Evolutionary conservation across 768 basidiomycete species (phyloP).

Genomic region (Psilocybe azurescens): DNA sequence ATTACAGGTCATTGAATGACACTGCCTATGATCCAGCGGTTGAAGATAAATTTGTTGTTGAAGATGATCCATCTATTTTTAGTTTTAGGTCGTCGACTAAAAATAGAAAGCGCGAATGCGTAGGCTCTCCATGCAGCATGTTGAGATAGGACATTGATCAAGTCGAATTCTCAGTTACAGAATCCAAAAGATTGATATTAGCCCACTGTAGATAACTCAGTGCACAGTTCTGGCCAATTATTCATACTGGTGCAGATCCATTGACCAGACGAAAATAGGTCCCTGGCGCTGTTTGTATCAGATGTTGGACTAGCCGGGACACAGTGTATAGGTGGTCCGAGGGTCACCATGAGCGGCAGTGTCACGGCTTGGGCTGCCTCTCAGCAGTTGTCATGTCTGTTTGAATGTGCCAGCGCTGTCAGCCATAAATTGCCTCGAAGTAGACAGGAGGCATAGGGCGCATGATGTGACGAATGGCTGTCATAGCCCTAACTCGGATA

Average conservation of each 20-base stretch:
- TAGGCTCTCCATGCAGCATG: too few relatives aligned
- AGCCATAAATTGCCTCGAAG: constrained; percentile 3
- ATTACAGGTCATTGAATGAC: constrained; percentile 7
- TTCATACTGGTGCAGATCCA: too few relatives aligned
- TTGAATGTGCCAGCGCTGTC: constrained; percentile 3
- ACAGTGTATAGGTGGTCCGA: too few relatives aligned
- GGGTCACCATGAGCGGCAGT: constrained; percentile 6
- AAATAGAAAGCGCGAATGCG: background rate
- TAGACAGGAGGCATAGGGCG: constrained; percentile 9
- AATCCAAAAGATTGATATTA: too few relatives aligned
- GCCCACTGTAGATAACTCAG: too few relatives aligned
- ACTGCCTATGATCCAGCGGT: constrained; percentile 8
- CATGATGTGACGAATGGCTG: constrained; percentile 2
- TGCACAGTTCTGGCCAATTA: too few relatives aligned
- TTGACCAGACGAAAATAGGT: background rate
- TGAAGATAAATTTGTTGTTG: background rate
- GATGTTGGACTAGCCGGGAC: background rate
- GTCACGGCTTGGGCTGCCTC: constrained; percentile 2
- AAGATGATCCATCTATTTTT: background rate
- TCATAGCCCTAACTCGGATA: too few relatives aligned
- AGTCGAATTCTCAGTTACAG: too few relatives aligned
- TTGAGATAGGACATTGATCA: too few relatives aligned
- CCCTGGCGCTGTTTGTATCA: background rate
- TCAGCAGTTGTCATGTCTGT: background rate
- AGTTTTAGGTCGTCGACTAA: background rate